Evolutionary conservation across 345 rosid genomes (phyloP), one percentile per base, ranked within the genome.

Genomic region (Aethionema arabicum): DNA sequence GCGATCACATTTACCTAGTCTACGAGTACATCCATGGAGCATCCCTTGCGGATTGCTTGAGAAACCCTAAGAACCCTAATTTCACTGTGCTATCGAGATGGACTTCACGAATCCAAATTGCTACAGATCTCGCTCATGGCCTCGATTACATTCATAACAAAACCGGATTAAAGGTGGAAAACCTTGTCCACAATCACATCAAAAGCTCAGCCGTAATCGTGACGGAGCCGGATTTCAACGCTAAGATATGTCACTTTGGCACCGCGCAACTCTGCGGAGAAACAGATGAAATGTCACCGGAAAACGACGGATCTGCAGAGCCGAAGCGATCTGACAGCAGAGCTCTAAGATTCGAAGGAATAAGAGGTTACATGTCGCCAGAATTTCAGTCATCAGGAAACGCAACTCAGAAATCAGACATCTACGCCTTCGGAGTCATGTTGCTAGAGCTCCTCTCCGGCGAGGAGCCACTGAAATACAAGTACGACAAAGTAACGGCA

Each of bases 121-220:
- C 87, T 0, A 76, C 96, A 1, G 95, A 89, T 66, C 70, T 92
- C 45, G 95, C 98, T 27, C 82, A 85, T 52, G 85, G 91, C 6
- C 89, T 92, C 9, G 96, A 92, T 63, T 92, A 92, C 65, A 78
- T 92, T 67, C 98, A 92, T 76, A 78, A 84, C 52, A 81, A 77
- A 11, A 89, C 84, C 0, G 96, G 95, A 0, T 57, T 89, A n/a
- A 83, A 77, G 65, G 54, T 82, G 32, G 56, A 32, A 9, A 81
- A 61, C 11, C 69, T 89, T 0, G 91, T 87, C 4, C 98, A 92
- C 38, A 89, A 89, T 43, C 95, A 75, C 55, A 76, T 92, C 65
- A 83, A 79, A 38, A 89, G 91, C 76, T 80, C 83, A 7, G 82
- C 85, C 41, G 72, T 92, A 37, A 55, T 86, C 13, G 79, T 92